These are phyloP conservation scores for Cryomyces antarcticus DNA, from an alignment of 495 filamentous ascomycete species.

Conservation along the genomic window DNA sequence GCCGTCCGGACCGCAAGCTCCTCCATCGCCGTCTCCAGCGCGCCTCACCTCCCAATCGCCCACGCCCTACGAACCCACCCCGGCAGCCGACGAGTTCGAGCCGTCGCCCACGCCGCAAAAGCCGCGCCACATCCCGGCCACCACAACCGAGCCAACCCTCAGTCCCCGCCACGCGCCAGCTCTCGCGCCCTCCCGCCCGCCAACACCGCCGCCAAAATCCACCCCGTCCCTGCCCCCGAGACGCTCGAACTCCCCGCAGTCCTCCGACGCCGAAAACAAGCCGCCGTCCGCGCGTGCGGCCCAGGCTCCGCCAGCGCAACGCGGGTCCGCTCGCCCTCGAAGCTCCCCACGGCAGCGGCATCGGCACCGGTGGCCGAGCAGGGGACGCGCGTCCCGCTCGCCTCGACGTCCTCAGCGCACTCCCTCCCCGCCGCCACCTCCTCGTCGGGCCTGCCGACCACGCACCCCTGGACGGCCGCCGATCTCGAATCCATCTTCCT, in stretches of 20 bases:
- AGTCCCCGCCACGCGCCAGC: neutral
- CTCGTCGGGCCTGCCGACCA: conserved; percentile 30
- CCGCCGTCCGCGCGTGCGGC: conserved; percentile 36
- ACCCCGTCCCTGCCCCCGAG: no score
- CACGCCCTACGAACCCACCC: no score
- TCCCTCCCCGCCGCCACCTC: conserved; percentile 26
- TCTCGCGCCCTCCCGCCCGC: no score
- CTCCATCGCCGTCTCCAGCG: neutral
- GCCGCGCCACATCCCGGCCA: neutral
- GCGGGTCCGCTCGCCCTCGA: conserved; percentile 20
- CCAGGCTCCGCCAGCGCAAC: conserved; percentile 4
- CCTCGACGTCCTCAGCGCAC: conserved; percentile 42
- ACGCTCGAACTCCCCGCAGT: neutral
- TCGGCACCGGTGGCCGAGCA: conserved; percentile 1
- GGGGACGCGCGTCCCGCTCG: conserved; percentile 26
- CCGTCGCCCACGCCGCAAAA: neutral
- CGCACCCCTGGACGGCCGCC: conserved; percentile 46
- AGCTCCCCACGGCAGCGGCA: conserved; percentile 10
- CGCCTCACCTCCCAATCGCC: neutral
- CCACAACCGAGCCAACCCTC: neutral
- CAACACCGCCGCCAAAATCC: no score
- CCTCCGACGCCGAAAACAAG: conserved; percentile 7
- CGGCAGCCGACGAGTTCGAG: neutral
- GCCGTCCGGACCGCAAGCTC: neutral
- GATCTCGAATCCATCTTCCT: conserved; percentile 49